These are phyloP conservation scores for Hyaloscypha variabilis DNA, from an alignment of 495 filamentous ascomycete genomes.

Conservation along the genomic window DNA sequence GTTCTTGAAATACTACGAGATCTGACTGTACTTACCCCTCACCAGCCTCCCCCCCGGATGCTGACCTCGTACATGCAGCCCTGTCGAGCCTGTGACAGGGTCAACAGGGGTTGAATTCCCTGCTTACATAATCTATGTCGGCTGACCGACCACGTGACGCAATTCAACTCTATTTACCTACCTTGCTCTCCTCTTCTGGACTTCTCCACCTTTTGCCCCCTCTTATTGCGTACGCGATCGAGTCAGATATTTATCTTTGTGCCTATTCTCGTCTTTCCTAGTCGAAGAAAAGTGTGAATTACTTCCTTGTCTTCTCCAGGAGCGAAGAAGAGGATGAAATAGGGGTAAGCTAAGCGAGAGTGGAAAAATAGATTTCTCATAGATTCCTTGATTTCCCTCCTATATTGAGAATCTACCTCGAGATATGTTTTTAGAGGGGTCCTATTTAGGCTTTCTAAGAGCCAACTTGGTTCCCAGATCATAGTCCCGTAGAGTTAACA, in stretches of 20 bases:
- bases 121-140: not conserved
- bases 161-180: not conserved
- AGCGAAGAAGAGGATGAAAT: too few species aligned
- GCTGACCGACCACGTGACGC: not conserved
- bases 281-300: too few species aligned
- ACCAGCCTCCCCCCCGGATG: not conserved
- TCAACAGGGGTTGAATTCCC: not conserved
- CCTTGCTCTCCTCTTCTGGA: not conserved
- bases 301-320: too few species aligned
- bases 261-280: too few species aligned
- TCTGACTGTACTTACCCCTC: not conserved
- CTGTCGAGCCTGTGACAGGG: not conserved
- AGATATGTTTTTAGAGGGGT: too few species aligned
- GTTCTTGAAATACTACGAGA: not conserved
- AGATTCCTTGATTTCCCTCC: too few species aligned
- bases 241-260: not conserved
- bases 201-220: not conserved
- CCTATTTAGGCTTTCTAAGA: too few species aligned
- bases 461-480: too few species aligned
- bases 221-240: not conserved
- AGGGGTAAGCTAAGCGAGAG: too few species aligned
- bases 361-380: too few species aligned
- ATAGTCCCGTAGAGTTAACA: too few species aligned
- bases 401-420: too few species aligned
- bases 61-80: not conserved